Conservation (phyloP, 768 basidiomycete genomes). For the Lyophyllum semitale region DNA sequence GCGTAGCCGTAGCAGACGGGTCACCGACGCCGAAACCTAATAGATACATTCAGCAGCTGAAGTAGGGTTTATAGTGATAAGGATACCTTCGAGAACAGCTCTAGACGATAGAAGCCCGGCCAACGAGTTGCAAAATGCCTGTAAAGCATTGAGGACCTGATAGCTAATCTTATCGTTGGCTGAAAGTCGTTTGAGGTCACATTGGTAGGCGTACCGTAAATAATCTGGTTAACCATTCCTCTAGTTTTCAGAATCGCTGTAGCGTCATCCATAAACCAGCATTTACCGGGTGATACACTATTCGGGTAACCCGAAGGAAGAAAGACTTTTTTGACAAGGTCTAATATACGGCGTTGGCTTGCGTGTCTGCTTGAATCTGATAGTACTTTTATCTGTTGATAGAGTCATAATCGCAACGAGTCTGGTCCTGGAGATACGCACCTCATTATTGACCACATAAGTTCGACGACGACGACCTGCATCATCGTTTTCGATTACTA, state of each 20-base stretch:
- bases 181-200: not conserved
- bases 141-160: slow-evolving; percentile 64
- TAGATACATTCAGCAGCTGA: not conserved
- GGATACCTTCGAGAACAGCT: slow-evolving; percentile 64
- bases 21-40: slow-evolving; percentile 73
- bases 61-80: not conserved
- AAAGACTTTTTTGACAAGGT: slow-evolving; percentile 49
- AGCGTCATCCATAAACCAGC: not conserved
- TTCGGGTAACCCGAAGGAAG: slow-evolving; percentile 64
- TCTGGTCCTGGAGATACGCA: slow-evolving; percentile 1
- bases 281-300: slow-evolving; percentile 59
- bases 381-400: slow-evolving; percentile 8
- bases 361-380: not conserved
- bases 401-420: not conserved
- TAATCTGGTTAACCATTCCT: slow-evolving; percentile 44
- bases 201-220: slow-evolving; percentile 40
- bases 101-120: slow-evolving; percentile 64
- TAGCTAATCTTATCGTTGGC: slow-evolving; percentile 44
- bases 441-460: slow-evolving; percentile 9
- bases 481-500: slow-evolving; percentile 22
- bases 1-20: slow-evolving; percentile 62
- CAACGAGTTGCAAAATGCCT: slow-evolving; percentile 71
- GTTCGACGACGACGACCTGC: slow-evolving; percentile 16
- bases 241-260: not conserved
- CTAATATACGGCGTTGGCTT: slow-evolving; percentile 9